These are phyloP conservation scores for Aureobasidium namibiae DNA, from an alignment of 2,329 filamentous ascomycete genomes.

Conservation along the genomic window DNA sequence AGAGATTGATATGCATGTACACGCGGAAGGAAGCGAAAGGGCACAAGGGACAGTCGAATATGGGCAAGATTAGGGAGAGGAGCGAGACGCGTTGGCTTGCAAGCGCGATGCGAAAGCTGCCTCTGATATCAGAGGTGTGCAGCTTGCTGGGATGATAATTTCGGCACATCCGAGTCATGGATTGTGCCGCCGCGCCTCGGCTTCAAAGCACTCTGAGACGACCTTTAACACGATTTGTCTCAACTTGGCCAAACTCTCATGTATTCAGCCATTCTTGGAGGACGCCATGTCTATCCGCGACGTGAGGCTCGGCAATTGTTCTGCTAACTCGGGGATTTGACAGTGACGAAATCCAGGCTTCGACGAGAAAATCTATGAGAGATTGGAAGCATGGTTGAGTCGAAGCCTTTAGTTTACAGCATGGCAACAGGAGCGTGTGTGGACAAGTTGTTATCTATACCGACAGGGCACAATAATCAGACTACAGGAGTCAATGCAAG, in stretches of 20 bases:
- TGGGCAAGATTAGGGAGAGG: not conserved
- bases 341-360: not conserved
- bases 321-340: not conserved
- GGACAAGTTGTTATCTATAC: not conserved
- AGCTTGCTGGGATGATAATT: conserved; percentile 4
- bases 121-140: conserved; percentile 2
- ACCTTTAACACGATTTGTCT: conserved; percentile 1
- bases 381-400: not conserved
- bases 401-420: not conserved
- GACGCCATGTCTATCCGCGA: not conserved
- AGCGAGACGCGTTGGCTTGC: conserved; percentile 1
- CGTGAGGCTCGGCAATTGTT: not conserved
- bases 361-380: not conserved
- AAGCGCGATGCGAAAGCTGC: not conserved
- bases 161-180: conserved; percentile 9
- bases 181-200: not conserved
- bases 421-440: not conserved
- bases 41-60: not conserved
- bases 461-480: not conserved
- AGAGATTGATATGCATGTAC: not conserved
- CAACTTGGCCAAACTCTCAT: not conserved
- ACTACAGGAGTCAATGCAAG: not conserved
- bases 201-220: not conserved
- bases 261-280: not conserved
- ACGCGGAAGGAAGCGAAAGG: not conserved